A percentile compares a stretch with the other conserved stretches of the same genome.
These are phyloP conservation scores for Leptodontidium sp. DNA, from an alignment of 2,329 filamentous ascomycete genomes.

Conservation along the genomic window DNA sequence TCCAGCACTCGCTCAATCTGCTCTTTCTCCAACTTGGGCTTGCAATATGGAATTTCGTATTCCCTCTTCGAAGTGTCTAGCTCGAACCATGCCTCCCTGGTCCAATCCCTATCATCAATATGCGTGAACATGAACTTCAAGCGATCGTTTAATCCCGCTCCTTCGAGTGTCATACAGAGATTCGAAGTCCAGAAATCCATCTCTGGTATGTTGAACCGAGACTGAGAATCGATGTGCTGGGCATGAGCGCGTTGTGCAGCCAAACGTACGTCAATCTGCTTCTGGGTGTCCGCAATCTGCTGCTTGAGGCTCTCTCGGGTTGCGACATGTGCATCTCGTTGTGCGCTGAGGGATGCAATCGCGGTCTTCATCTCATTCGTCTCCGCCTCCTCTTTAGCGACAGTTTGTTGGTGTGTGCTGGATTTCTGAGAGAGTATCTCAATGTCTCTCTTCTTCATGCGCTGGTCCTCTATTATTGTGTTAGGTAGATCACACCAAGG, in stretches of 20 bases:
- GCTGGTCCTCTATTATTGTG: slow-evolving; percentile 78
- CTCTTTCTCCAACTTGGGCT: slow-evolving; percentile 83
- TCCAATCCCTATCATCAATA: slow-evolving; percentile 86
- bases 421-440: slow-evolving; percentile 80
- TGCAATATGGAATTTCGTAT: slow-evolving; percentile 82
- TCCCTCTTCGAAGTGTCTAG: slow-evolving; percentile 81
- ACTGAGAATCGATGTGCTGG: slow-evolving; percentile 80
- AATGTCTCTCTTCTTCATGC: slow-evolving; percentile 87
- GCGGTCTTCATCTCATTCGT: slow-evolving; percentile 76
- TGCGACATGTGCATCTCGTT: slow-evolving; percentile 67
- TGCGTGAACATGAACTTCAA: slow-evolving; percentile 91
- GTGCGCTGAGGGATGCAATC: slow-evolving; percentile 64
- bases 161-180: slow-evolving; percentile 88
- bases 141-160: slow-evolving; percentile 82
- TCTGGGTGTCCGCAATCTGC: slow-evolving; percentile 73
- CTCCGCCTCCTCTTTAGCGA: slow-evolving; percentile 81
- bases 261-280: slow-evolving; percentile 72
- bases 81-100: slow-evolving; percentile 93
- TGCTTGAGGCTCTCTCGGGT: slow-evolving; percentile 64
- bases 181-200: slow-evolving; percentile 96
- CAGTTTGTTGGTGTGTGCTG: slow-evolving; percentile 73
- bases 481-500: slow-evolving; percentile 25
- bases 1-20: slow-evolving; percentile 81
- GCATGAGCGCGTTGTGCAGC: slow-evolving; percentile 78
- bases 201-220: slow-evolving; percentile 89